Base-by-base conservation (phyloP, 169 alveolate genomes). In the Eimeria tenella region DNA sequence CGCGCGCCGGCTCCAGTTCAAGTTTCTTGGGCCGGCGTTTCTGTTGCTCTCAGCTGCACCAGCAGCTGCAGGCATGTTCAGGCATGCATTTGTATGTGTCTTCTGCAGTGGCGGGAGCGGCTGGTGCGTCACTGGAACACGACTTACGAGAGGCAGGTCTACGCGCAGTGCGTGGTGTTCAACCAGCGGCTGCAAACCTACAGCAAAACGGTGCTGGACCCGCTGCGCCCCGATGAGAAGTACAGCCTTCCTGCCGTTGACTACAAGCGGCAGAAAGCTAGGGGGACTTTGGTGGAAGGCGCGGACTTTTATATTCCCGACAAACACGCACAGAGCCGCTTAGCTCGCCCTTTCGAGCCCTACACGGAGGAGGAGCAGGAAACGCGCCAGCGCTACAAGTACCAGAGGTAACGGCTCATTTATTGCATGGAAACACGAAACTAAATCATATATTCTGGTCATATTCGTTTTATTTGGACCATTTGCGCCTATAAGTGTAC, bases 251-350 rank as follows among this genome's bases (percentile, higher is more conserved):
- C 98, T 49, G 97, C 95, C 7, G 96, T 97, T 13, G 98, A 97
- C 93, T 97, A 97, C 83, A 97, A 97, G 93, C 95, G 97, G 86
- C 98, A 97, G 93, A 94, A 96, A 42, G 96, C 97, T 31, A 93
- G 98, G 58, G 98, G 98, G 10, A 97, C 98, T 7, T 96, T 97
- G 52, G 96, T 94, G 42, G 98, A 97, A 77, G 98, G 98, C 5
- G 97, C 96, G 50, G 98, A 97, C 70, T 97, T 94, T 74, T 97
- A 96, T 92, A 77, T 96, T 74, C 98, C 98, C 25, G 94, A 95
- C 65, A 89, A 90, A n/a, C 94, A 95, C 49, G 97, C 96, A 23
- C 98, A 96, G 84, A 94, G 94, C 82, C 97, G 98, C 86, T 95
- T 97, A 73, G 96, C 96, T 70, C 96, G 95, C 89, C 97, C 95